Percentiles rank a stretch among this genome's conserved stretches.
Conservation (phyloP, 495 filamentous ascomycete genomes). For the Bacidia rubella region DNA sequence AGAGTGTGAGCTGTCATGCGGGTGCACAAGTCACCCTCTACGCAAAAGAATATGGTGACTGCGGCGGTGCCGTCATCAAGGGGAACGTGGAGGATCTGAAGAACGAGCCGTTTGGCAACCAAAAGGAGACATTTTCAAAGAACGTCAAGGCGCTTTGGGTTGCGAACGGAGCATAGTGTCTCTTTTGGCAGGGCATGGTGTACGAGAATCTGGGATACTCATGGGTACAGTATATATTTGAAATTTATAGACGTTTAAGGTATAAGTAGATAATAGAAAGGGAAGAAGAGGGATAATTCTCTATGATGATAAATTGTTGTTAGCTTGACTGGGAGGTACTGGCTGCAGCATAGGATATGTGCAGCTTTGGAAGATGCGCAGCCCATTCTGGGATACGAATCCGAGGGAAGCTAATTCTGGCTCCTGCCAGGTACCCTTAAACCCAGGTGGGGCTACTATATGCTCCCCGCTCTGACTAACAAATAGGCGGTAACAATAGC, state of each 20-base stretch:
- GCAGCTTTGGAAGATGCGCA: background rate
- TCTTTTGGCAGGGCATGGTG: background rate
- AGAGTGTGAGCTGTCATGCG: conserved; percentile 6
- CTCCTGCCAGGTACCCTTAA: background rate
- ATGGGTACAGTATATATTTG: background rate
- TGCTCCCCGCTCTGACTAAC: conserved; percentile 1
- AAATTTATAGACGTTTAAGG: background rate
- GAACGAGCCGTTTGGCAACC: conserved; percentile 1
- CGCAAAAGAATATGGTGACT: conserved; percentile 1
- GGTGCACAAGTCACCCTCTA: conserved; percentile 4
- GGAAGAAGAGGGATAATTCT: background rate
- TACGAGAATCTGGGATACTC: background rate
- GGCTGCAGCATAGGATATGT: background rate
- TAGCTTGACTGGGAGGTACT: background rate
- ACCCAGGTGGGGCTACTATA: background rate
- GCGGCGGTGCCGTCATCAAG: conserved; percentile 2
- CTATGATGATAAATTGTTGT: background rate
- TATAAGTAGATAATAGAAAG: background rate
- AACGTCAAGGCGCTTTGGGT: conserved; percentile 9
- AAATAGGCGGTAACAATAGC: conserved; percentile 6
- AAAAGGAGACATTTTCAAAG: conserved; percentile 5
- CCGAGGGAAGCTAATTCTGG: too few species aligned
- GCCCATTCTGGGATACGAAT: background rate
- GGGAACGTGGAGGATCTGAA: conserved; percentile 5
- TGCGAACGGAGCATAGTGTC: conserved; percentile 10